Evolutionary conservation across 179 eudicot genomes (phyloP).

Genomic region (Heliamphora ciliata): DNA sequence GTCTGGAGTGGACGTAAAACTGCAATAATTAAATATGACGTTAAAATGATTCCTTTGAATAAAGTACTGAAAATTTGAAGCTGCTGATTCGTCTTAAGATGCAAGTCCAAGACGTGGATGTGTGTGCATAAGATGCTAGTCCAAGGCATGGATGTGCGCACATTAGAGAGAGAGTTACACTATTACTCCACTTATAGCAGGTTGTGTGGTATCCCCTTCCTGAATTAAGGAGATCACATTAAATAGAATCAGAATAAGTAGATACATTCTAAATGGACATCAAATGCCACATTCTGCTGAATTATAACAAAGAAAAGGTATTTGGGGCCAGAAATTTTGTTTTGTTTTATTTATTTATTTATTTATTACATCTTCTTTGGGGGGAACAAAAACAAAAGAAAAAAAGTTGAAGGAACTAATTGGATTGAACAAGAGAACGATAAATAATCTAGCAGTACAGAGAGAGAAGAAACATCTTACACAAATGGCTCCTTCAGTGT

Average conservation of each 20-base stretch:
- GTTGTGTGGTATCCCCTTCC: slow-evolving; percentile 65
- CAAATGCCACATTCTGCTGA: too few relatives aligned
- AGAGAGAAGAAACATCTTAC: slow-evolving; percentile 34
- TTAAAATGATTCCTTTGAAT: background rate
- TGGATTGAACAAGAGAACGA: background rate
- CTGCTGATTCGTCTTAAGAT: background rate
- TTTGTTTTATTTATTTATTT: too few relatives aligned
- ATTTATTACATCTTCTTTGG: too few relatives aligned
- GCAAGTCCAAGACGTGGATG: too few relatives aligned
- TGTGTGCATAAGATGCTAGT: too few relatives aligned
- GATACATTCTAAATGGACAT: background rate
- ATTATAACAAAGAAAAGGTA: too few relatives aligned
- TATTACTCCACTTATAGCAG: slow-evolving; percentile 56
- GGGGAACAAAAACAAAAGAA: too few relatives aligned
- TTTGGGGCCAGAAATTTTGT: too few relatives aligned
- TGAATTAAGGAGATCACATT: slow-evolving; percentile 22
- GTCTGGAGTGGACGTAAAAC: slow-evolving; percentile 81
- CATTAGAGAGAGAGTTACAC: slow-evolving; percentile 42
- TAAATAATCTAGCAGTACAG: too few relatives aligned
- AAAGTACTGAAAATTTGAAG: background rate
- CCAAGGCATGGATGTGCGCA: background rate
- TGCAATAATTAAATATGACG: slow-evolving; percentile 23
- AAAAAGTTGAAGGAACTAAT: background rate
- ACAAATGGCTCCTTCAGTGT: slow-evolving; percentile 62
- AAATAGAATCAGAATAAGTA: slow-evolving; percentile 16